A percentile compares a stretch with the other conserved stretches of the same genome.
Evolutionary conservation across 768 basidiomycete species (phyloP).

Genomic region (Podaxis carcinomalis): DNA sequence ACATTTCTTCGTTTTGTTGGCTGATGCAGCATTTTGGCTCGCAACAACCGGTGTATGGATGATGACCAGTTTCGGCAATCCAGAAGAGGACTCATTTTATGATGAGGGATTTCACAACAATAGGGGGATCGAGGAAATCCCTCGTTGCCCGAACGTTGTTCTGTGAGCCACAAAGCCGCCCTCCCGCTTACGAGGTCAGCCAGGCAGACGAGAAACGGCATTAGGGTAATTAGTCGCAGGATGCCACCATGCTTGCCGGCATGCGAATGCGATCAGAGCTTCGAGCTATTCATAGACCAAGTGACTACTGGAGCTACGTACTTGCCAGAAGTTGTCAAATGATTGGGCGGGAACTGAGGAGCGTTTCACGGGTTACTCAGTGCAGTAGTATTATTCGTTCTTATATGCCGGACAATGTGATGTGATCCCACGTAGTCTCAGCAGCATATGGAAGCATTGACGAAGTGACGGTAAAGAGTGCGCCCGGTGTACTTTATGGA

Average conservation of each 20-base stretch:
- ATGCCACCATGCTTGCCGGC: not conserved
- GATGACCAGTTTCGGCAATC: not conserved
- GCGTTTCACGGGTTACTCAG: not conserved
- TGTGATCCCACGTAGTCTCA: not conserved
- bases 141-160: not conserved
- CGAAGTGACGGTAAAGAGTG: not conserved
- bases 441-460: constrained; percentile 2
- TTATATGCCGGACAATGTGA: not conserved
- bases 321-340: not conserved
- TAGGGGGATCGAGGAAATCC: not conserved
- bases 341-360: not conserved
- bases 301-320: not conserved
- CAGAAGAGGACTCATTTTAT: not conserved
- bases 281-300: not conserved
- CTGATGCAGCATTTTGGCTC: no score
- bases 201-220: not conserved
- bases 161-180: not conserved
- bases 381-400: not conserved
- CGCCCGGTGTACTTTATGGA: not conserved
- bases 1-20: not conserved
- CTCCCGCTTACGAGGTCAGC: not conserved
- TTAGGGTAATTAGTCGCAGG: not conserved
- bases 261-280: not conserved
- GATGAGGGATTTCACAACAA: not conserved
- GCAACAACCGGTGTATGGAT: not conserved